These are phyloP conservation scores for Macrolepiota dolichaula DNA, from an alignment of 768 basidiomycete genomes.

Conservation along the genomic window DNA sequence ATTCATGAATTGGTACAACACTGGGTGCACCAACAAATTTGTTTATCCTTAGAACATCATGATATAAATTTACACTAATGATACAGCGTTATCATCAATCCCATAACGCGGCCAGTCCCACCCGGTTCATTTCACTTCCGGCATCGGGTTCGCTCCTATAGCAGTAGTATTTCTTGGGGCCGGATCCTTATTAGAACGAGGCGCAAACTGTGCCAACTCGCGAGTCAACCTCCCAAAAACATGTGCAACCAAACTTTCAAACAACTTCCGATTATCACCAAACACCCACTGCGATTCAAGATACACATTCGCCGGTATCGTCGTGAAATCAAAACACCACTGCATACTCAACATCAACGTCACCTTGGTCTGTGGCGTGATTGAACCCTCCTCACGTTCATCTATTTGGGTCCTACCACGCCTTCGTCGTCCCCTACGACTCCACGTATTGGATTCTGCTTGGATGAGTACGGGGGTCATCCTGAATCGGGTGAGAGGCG, in stretches of 20 bases:
- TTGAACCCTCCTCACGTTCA: conserved; percentile 36
- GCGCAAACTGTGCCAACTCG: neutral
- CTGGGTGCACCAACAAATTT: no score
- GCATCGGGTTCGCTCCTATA: neutral
- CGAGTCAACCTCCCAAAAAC: conserved; percentile 41
- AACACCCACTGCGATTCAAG: conserved; percentile 61
- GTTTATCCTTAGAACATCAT: neutral
- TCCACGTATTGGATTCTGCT: conserved; percentile 44
- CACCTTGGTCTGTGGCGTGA: conserved; percentile 44
- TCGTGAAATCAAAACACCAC: conserved; percentile 8
- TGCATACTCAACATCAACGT: conserved; percentile 27
- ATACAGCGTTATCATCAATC: no score
- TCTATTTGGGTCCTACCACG: conserved; percentile 22
- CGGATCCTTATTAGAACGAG: neutral
- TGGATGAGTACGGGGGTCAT: conserved; percentile 17
- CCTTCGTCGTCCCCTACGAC: conserved; percentile 59
- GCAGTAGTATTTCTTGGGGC: no score
- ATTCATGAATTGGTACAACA: no score
- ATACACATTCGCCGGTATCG: neutral
- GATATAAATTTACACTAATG: neutral
- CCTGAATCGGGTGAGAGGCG: neutral
- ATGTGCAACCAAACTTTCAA: conserved; percentile 70
- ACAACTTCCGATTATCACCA: conserved; percentile 53
- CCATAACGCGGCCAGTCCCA: no score
- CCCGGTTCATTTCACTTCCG: neutral